Percentiles rank a stretch among this genome's conserved stretches.
Evolutionary conservation across 257 asterid genomes (phyloP).

Genomic region (Solanum verrucosum): DNA sequence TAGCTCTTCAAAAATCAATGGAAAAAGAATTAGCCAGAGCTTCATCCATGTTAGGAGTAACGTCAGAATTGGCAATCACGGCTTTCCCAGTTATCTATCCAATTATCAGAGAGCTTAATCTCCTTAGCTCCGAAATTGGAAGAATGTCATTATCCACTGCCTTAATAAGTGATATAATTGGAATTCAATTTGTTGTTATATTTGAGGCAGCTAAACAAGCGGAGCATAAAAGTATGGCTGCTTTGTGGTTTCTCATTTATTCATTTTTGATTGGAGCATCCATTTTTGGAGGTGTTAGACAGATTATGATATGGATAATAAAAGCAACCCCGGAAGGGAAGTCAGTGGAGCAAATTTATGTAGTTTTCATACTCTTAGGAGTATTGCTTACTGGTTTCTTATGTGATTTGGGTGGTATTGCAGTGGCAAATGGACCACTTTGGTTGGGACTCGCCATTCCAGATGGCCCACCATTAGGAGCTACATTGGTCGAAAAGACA

Average conservation of each 20-base stretch:
- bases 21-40: slow-evolving; percentile 15
- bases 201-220: slow-evolving; percentile 65
- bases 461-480: slow-evolving; percentile 85
- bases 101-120: slow-evolving; percentile 54
- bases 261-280: neutral
- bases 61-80: slow-evolving; percentile 36
- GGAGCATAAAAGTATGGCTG: slow-evolving; percentile 19
- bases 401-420: slow-evolving; percentile 54
- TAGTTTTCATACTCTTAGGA: slow-evolving; percentile 41
- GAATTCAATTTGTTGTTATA: slow-evolving; percentile 24
- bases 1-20: slow-evolving; percentile 16
- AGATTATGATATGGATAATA: slow-evolving; percentile 50
- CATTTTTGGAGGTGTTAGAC: slow-evolving; percentile 31
- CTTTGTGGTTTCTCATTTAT: slow-evolving; percentile 34
- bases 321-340: slow-evolving; percentile 55
- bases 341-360: slow-evolving; percentile 53
- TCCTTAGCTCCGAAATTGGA: slow-evolving; percentile 76
- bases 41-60: slow-evolving; percentile 46
- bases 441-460: slow-evolving; percentile 91
- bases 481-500: slow-evolving; percentile 61
- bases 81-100: slow-evolving; percentile 66
- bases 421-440: slow-evolving; percentile 62
- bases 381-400: slow-evolving; percentile 50
- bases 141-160: slow-evolving; percentile 48
- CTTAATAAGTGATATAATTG: slow-evolving; percentile 47